Conservation (phyloP, 352 stramenopile genomes). For the Discostella stelligera region DNA sequence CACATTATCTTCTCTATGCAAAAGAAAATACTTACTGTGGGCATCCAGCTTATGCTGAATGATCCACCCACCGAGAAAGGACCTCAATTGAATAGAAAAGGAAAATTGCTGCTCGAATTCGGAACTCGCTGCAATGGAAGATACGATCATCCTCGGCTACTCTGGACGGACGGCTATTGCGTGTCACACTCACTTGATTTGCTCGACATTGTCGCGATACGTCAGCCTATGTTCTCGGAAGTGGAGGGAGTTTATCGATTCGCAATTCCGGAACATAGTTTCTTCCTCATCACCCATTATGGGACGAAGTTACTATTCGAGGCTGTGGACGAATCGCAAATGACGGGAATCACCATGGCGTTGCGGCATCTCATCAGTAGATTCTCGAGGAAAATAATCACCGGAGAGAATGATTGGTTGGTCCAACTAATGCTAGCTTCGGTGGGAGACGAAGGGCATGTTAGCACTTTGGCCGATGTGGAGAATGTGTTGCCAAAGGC, state of each 20-base stretch:
- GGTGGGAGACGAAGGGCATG: background rate
- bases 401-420: constrained; percentile 35
- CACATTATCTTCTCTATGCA: background rate
- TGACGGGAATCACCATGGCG: constrained; percentile 20
- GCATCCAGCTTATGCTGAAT: constrained; percentile 40
- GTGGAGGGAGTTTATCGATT: constrained; percentile 17
- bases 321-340: constrained; percentile 44
- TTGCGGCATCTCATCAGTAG: constrained; percentile 26
- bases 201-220: constrained; percentile 35
- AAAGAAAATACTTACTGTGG: constrained; percentile 46
- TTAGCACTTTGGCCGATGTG: constrained; percentile 14
- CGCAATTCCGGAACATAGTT: constrained; percentile 23
- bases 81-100: constrained; percentile 8
- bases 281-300: constrained; percentile 25
- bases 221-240: constrained; percentile 14
- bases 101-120: constrained; percentile 42
- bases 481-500: constrained; percentile 6
- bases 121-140: background rate
- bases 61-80: constrained; percentile 9
- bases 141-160: constrained; percentile 27
- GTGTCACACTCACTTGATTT: constrained; percentile 20
- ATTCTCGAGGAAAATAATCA: constrained; percentile 31
- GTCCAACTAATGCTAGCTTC: constrained; percentile 23
- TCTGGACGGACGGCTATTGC: constrained; percentile 28
- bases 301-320: constrained; percentile 33